Conservation (phyloP, 345 rosid genomes). For the Erodium maritimum region DNA sequence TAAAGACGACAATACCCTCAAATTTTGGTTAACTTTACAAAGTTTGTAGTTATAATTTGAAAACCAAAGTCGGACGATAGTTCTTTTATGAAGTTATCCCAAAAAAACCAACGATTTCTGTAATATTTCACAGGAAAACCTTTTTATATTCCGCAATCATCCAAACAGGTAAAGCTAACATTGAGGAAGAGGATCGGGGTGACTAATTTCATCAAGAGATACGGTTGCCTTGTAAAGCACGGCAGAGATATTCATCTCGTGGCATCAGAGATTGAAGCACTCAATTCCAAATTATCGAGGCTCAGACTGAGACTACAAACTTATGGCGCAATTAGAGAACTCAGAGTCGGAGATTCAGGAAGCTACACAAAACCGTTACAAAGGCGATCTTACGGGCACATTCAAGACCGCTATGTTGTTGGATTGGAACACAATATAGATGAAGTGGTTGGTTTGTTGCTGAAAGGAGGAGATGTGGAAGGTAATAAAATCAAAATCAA, state of each 20-base stretch:
- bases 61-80: too few relatives aligned
- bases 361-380: slow-evolving; percentile 11
- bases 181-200: neutral
- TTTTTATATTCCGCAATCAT: too few relatives aligned
- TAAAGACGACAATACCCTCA: too few relatives aligned
- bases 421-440: slow-evolving; percentile 1
- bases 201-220: neutral
- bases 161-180: neutral
- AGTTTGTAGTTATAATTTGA: too few relatives aligned
- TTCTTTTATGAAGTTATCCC: too few relatives aligned
- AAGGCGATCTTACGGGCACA: neutral
- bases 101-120: too few relatives aligned
- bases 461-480: neutral
- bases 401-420: slow-evolving; percentile 1
- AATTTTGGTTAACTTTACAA: too few relatives aligned
- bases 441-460: slow-evolving; percentile 13
- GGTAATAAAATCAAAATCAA: too few relatives aligned
- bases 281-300: slow-evolving; percentile 24
- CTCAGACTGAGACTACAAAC: slow-evolving; percentile 23
- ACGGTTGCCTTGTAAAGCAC: neutral
- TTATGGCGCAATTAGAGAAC: slow-evolving; percentile 10
- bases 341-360: slow-evolving; percentile 11
- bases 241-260: slow-evolving; percentile 10
- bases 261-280: slow-evolving; percentile 14
- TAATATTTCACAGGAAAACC: too few relatives aligned